Evolutionary conservation across 768 basidiomycete genomes (phyloP).

Genomic region (Galerina marginata): DNA sequence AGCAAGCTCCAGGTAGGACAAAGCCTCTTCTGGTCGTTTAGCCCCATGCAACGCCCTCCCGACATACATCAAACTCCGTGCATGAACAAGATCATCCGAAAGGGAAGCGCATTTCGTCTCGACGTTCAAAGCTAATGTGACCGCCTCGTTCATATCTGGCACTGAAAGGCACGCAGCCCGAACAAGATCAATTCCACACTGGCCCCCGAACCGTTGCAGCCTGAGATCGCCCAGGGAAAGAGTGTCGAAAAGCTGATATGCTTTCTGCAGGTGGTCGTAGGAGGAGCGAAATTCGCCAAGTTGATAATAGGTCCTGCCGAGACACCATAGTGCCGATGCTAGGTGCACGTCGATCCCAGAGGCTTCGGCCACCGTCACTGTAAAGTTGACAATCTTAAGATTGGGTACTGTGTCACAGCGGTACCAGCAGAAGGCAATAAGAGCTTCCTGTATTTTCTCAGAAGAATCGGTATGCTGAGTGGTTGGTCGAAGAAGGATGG

Average conservation of each 20-base stretch:
- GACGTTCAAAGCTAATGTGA: too few species aligned
- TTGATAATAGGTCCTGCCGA: constrained; percentile 2
- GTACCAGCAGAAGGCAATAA: constrained; percentile 14
- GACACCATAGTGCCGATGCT: neutral
- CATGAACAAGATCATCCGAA: constrained; percentile 1
- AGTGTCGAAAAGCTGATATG: constrained; percentile 1
- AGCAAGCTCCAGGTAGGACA: neutral
- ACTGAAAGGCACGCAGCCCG: too few species aligned
- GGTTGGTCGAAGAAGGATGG: constrained; percentile 13
- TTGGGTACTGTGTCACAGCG: constrained; percentile 7
- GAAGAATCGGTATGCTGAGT: neutral
- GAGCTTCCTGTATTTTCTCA: constrained; percentile 9
- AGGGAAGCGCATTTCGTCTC: neutral
- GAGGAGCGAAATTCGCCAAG: neutral
- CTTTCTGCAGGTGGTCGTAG: constrained; percentile 2
- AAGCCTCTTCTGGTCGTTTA: neutral
- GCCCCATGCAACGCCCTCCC: neutral
- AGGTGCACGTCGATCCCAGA: neutral
- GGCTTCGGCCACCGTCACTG: neutral
- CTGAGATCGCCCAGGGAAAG: neutral
- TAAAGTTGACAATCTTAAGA: neutral
- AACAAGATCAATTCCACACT: constrained; percentile 6
- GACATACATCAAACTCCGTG: neutral
- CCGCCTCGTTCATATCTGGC: neutral
- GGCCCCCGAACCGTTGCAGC: neutral